Evolutionary conservation across 2,329 filamentous ascomycete genomes (phyloP), one percentile per base, ranked within the genome.

Genomic region (Cercospora sp.): DNA sequence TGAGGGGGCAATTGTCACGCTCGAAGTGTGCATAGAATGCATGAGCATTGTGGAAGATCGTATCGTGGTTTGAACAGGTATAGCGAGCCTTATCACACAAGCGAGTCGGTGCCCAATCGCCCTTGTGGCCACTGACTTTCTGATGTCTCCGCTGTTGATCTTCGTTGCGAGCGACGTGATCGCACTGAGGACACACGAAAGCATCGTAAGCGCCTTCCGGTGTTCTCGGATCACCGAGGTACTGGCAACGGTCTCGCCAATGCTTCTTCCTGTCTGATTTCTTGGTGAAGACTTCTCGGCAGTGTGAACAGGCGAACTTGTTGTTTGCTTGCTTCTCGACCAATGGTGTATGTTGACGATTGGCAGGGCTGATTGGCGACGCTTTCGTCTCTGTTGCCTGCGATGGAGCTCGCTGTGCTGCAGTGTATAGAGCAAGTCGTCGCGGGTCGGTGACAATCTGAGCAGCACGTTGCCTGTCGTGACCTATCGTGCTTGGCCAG

Each of bases 11-110:
- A 26, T 13, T 30, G 12, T 49, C 34, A 43, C 55, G 40, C 8
- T 57, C 58, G 28, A 66, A 66, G 34, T 66, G 65, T 59, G 58
- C 65, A 24, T 61, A 66, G 65, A 66, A 66, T 16, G 51, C 58
- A 12, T 40, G 40, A 16, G 65, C 65, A 32, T 45, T 58, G 59
- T 49, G 65, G 7, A 40, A 62, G 28, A 66, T 62, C 6, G 21
- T 32, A n/a, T 34, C 24, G 43, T 66, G 57, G 5, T 53, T 61
- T 2, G 43, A 61, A 32, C 65, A 66, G n/a, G 65, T 66, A 13
- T 55, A 66, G 6, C 65, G 65, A 6, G 55, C 37, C 30, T 58
- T 66, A 10, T 53, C 12, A 16, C 58, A 61, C 5, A 66, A 60
- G 9, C 58, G 65, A 45, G 58, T 62, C 18, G 28, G 32, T 7